These are phyloP conservation scores for Apiotrichum laibachii DNA, from an alignment of 1,284 basidiomycete genomes.

Conservation along the genomic window DNA sequence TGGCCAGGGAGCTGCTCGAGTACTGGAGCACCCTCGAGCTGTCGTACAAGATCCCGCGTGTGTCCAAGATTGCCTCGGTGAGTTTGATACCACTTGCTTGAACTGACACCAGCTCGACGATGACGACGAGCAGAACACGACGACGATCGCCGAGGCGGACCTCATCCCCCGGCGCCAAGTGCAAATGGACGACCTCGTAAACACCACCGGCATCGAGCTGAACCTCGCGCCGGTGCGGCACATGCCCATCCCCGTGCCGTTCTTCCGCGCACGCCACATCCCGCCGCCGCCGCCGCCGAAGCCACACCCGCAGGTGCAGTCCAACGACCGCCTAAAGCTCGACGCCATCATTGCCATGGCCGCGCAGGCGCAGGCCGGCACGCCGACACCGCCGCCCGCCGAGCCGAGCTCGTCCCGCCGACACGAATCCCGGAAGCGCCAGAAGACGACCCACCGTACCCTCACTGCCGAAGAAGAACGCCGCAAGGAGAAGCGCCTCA, in stretches of 20 bases:
- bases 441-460: conserved; percentile 32
- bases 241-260: conserved; percentile 16
- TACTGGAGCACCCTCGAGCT: conserved; percentile 44
- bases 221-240: conserved; percentile 36
- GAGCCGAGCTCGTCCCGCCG: background rate
- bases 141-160: conserved; percentile 43
- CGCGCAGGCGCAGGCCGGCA: conserved; percentile 24
- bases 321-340: conserved; percentile 37
- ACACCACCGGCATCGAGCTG: conserved; percentile 29
- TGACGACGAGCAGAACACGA: conserved; percentile 46
- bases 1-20: conserved; percentile 40
- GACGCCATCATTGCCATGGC: conserved; percentile 52
- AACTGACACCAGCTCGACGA: conserved; percentile 39
- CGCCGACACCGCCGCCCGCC: background rate
- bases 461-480: conserved; percentile 45
- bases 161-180: conserved; percentile 27
- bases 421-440: conserved; percentile 44
- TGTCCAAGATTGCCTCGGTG: conserved; percentile 40
- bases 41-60: conserved; percentile 45
- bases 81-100: conserved; percentile 1
- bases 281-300: conserved; percentile 26
- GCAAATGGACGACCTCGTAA: conserved; percentile 35
- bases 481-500: conserved; percentile 74
- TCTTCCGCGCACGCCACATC: conserved; percentile 20
- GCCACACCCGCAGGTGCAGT: conserved; percentile 14